Percentiles rank a stretch among this genome's conserved stretches.
phyloP scores from a whole-genome alignment of 1,139 yeast genomes.

The Maudiozyma humilis region DNA sequence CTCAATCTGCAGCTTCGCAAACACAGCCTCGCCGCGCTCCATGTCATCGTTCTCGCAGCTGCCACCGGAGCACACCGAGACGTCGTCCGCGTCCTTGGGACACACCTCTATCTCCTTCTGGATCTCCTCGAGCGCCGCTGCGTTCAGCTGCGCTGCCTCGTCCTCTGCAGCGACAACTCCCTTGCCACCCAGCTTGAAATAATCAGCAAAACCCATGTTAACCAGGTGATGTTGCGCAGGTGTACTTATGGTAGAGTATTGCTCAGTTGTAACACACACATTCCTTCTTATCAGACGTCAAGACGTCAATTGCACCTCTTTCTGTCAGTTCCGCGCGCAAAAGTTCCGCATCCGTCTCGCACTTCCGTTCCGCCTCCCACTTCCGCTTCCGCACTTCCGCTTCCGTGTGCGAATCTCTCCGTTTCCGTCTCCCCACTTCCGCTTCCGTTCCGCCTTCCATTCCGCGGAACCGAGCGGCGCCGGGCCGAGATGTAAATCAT shows the following conservation, averaged over 20 bases:
- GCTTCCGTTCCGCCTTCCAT: neutral
- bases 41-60: conserved; percentile 12
- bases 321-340: too few relatives aligned
- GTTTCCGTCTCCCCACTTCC: too few relatives aligned
- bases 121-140: conserved; percentile 6
- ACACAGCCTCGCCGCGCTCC: conserved; percentile 18
- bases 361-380: neutral
- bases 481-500: neutral
- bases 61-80: conserved; percentile 10
- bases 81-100: conserved; percentile 4
- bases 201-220: conserved; percentile 8
- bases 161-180: neutral
- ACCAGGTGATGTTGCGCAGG: too few relatives aligned
- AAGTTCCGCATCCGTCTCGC: too few relatives aligned
- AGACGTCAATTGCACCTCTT: neutral
- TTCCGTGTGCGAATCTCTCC: too few relatives aligned
- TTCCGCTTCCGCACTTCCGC: neutral
- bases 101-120: conserved; percentile 9
- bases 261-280: too few relatives aligned
- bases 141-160: conserved; percentile 2
- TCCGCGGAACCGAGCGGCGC: neutral
- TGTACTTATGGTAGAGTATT: too few relatives aligned
- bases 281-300: neutral
- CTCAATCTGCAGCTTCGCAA: conserved; percentile 40
- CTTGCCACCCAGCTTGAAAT: neutral